A percentile compares a stretch with the other conserved stretches of the same genome.
Evolutionary conservation across 768 basidiomycete species (phyloP).

Genomic region (Lactarius sp.): DNA sequence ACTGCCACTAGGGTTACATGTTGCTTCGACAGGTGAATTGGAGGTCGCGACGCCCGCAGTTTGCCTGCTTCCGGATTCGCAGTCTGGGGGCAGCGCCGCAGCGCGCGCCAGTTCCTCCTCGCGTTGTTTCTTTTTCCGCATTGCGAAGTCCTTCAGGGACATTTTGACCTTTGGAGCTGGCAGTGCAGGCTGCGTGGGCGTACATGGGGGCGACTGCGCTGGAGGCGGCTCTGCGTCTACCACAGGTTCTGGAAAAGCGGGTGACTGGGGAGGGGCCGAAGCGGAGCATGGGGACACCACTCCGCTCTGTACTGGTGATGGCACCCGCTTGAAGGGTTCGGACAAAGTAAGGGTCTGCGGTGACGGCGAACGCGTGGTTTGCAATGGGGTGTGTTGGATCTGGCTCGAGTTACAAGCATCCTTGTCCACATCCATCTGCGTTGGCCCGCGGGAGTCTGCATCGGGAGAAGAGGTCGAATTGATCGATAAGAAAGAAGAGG

Average conservation of each 20-base stretch:
- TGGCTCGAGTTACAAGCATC: background rate
- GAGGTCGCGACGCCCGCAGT: background rate
- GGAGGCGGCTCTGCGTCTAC: slow-evolving; percentile 3
- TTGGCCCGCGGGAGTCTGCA: background rate
- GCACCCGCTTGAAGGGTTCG: slow-evolving; percentile 12
- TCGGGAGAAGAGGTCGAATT: slow-evolving; percentile 5
- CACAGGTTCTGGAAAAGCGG: background rate
- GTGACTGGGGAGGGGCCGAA: background rate
- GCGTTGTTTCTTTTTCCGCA: slow-evolving; percentile 27
- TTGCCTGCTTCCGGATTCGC: background rate
- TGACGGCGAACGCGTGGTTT: slow-evolving; percentile 6
- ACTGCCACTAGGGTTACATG: background rate
- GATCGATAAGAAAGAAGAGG: slow-evolving; percentile 15
- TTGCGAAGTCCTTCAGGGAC: slow-evolving; percentile 26
- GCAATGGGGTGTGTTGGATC: background rate
- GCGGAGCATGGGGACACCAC: background rate
- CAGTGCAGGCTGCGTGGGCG: slow-evolving; percentile 5
- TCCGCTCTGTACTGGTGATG: background rate
- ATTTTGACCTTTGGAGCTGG: slow-evolving; percentile 25
- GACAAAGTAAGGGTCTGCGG: slow-evolving; percentile 3
- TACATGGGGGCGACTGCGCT: background rate
- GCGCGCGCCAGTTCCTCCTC: slow-evolving; percentile 19
- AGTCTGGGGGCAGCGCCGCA: background rate
- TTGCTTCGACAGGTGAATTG: background rate
- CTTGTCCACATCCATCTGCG: slow-evolving; percentile 20